Conservation (phyloP, 2,329 filamentous ascomycete species). For the Aspergillus quadricinctus region DNA sequence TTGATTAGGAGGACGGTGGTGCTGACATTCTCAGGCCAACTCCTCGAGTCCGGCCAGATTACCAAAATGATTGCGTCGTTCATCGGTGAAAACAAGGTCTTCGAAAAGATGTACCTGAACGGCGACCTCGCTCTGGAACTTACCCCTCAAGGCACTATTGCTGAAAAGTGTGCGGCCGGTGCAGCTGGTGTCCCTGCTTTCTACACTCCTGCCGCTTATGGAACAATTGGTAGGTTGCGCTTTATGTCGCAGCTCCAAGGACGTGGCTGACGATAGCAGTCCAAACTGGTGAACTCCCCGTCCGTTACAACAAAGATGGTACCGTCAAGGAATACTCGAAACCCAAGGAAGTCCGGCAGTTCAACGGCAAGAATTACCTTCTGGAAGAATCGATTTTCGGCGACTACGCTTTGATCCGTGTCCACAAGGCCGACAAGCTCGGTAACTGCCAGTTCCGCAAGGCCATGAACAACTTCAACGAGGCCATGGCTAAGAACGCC, state of each 20-base stretch:
- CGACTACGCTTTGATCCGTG: constrained; percentile 73
- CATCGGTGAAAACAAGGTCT: constrained; percentile 76
- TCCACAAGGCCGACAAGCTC: constrained; percentile 70
- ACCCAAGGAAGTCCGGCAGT: constrained; percentile 67
- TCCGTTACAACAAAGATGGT: constrained; percentile 81
- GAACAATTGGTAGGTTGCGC: constrained; percentile 54
- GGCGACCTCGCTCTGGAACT: constrained; percentile 83
- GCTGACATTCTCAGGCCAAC: constrained; percentile 48
- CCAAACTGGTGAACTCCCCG: constrained; percentile 49
- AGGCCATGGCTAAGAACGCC: constrained; percentile 77
- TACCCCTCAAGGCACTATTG: constrained; percentile 83
- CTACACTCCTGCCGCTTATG: constrained; percentile 74
- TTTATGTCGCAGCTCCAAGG: constrained; percentile 40
- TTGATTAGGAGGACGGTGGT: not conserved
- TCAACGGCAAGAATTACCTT: constrained; percentile 67
- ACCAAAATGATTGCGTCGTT: constrained; percentile 71
- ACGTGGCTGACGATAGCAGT: constrained; percentile 33
- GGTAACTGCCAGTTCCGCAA: constrained; percentile 77
- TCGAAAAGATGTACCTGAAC: constrained; percentile 81
- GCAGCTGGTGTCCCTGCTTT: constrained; percentile 87
- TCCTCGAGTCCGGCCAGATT: constrained; percentile 68
- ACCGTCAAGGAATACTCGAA: constrained; percentile 65
- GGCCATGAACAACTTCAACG: constrained; percentile 70
- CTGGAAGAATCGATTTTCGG: constrained; percentile 74
- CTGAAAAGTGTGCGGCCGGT: constrained; percentile 78